Percentiles rank a stretch among this genome's conserved stretches.
phyloP scores from a whole-genome alignment of 352 stramenopile species.

The Blastocystis sp. region DNA sequence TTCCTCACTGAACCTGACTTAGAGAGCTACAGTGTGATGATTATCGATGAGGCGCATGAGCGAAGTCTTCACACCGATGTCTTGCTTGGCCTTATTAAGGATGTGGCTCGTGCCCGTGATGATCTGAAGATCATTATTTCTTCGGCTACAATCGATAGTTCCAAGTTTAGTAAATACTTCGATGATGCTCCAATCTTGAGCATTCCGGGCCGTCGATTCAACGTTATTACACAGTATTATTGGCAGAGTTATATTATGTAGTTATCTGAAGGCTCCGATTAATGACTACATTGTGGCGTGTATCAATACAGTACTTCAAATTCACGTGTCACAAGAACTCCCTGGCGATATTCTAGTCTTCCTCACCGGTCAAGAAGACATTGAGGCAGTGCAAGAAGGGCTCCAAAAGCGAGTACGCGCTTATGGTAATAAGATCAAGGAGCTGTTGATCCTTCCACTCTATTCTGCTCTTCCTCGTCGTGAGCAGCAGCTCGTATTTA shows the following conservation, averaged over 20 bases:
- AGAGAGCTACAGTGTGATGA: slow-evolving; percentile 86
- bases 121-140: slow-evolving; percentile 96
- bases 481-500: slow-evolving; percentile 73
- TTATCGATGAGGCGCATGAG: slow-evolving; percentile 98
- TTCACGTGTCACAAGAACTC: slow-evolving; percentile 91
- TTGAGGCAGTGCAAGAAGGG: slow-evolving; percentile 92
- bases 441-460: slow-evolving; percentile 96
- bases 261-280: slow-evolving; percentile 73
- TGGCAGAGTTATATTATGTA: neutral
- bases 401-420: slow-evolving; percentile 81
- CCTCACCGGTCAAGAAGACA: slow-evolving; percentile 97
- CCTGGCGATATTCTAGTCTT: slow-evolving; percentile 97
- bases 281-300: slow-evolving; percentile 96
- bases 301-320: slow-evolving; percentile 93
- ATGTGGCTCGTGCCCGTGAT: slow-evolving; percentile 86
- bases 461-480: slow-evolving; percentile 94
- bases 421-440: slow-evolving; percentile 90
- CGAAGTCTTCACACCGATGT: slow-evolving; percentile 95
- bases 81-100: slow-evolving; percentile 96
- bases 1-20: slow-evolving; percentile 91
- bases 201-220: slow-evolving; percentile 37
- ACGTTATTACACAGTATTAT: slow-evolving; percentile 25
- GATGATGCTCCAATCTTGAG: slow-evolving; percentile 96
- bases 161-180: slow-evolving; percentile 98
- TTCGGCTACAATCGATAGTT: slow-evolving; percentile 89